Percentiles rank a stretch among this genome's conserved stretches.
phyloP scores from a whole-genome alignment of 306 rosid species.

The Prunus armeniaca region DNA sequence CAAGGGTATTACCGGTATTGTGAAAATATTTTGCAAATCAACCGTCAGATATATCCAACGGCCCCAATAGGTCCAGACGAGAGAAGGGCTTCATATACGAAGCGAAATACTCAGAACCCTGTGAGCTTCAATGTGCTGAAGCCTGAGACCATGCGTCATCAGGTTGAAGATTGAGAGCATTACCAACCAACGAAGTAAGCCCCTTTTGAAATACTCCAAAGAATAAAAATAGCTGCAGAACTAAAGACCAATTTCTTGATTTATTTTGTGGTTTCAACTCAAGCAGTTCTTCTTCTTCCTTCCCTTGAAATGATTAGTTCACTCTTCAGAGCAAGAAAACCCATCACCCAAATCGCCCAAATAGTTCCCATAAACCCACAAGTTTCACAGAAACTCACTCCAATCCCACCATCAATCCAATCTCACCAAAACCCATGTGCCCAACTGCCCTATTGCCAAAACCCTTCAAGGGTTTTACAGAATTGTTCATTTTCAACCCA shows the following conservation, averaged over 20 bases:
- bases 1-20: no score
- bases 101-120: background rate
- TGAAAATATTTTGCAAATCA: no score
- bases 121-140: background rate
- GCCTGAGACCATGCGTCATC: background rate
- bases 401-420: constrained; percentile 18
- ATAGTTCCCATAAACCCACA: constrained; percentile 19
- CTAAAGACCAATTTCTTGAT: background rate
- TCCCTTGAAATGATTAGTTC: constrained; percentile 23
- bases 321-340: constrained; percentile 43
- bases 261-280: background rate
- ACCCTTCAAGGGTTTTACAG: constrained; percentile 49
- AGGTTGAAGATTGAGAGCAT: background rate
- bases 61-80: no score
- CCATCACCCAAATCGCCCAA: constrained; percentile 30
- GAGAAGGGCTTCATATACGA: no score
- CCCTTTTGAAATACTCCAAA: background rate
- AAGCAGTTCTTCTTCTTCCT: background rate
- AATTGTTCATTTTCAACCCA: constrained; percentile 45
- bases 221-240: background rate
- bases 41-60: no score
- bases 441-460: constrained; percentile 28
- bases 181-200: constrained; percentile 1
- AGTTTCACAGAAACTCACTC: constrained; percentile 13
- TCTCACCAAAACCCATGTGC: constrained; percentile 21